phyloP scores from a whole-genome alignment of 1,284 basidiomycete genomes.

The Sporisorium scitamineum region DNA sequence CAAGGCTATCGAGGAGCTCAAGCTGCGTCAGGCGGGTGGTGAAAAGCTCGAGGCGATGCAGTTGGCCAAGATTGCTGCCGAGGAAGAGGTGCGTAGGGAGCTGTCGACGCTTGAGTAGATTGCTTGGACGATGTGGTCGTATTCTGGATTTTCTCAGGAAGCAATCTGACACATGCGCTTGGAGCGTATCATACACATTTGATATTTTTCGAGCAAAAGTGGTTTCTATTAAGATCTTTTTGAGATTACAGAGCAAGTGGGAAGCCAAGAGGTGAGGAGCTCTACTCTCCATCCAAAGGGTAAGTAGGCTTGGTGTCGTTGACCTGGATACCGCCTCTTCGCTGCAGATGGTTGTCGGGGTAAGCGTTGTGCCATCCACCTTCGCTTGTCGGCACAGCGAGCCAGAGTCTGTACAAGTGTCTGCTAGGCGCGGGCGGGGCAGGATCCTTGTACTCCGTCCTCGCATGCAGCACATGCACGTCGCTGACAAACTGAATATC shows the following conservation, averaged over 20 bases:
- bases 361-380: slow-evolving; percentile 71
- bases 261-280: not conserved
- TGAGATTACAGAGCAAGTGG: not conserved
- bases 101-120: slow-evolving; percentile 73
- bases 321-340: slow-evolving; percentile 68
- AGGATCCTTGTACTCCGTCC: slow-evolving; percentile 71
- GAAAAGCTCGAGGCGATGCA: slow-evolving; percentile 93
- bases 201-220: not conserved
- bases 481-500: slow-evolving; percentile 62
- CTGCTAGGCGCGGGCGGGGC: slow-evolving; percentile 68
- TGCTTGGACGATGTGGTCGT: not conserved
- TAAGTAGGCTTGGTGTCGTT: slow-evolving; percentile 69
- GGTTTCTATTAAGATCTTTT: not conserved
- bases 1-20: slow-evolving; percentile 91
- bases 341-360: slow-evolving; percentile 67
- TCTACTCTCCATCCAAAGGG: slow-evolving; percentile 70
- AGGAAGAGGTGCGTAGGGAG: slow-evolving; percentile 84
- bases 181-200: not conserved
- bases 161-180: not conserved
- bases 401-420: slow-evolving; percentile 71
- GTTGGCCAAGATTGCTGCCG: slow-evolving; percentile 92
- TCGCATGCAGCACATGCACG: slow-evolving; percentile 70
- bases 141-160: not conserved
- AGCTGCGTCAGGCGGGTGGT: slow-evolving; percentile 85
- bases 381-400: slow-evolving; percentile 69